Evolutionary conservation across 768 basidiomycete genomes (phyloP), one percentile per base, ranked within the genome.

Genomic region (Hydnomerulius pinastri): DNA sequence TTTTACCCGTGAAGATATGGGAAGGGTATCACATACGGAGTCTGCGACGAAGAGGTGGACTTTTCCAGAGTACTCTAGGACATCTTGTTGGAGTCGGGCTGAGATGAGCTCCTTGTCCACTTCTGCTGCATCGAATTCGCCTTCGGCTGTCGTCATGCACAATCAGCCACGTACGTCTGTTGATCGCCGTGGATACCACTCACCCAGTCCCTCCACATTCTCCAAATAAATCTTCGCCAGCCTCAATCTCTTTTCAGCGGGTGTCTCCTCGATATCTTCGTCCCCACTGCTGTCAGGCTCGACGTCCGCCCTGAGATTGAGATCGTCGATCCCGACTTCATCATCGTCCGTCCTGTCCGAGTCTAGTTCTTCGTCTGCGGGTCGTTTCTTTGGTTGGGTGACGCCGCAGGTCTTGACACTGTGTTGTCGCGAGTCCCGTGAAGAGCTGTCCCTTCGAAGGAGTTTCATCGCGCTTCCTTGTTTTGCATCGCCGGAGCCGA

Each of bases 151-250:
- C n/a, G n/a, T n/a, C n/a, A n/a, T n/a, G n/a, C n/a, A n/a, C n/a
- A n/a, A n/a, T n/a, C n/a, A n/a, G n/a, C n/a, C n/a, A n/a, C n/a
- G n/a, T n/a, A n/a, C n/a, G n/a, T n/a, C n/a, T n/a, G n/a, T n/a
- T n/a, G n/a, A n/a, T n/a, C n/a, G n/a, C n/a, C n/a, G n/a, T n/a
- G n/a, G n/a, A n/a, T n/a, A n/a, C n/a, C n/a, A n/a, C n/a, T n/a
- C 58, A 81, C 85, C 73, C 24, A 93, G 65, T 36, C 79, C 80
- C 56, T 85, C 80, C 68, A 96, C 82, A 51, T 80, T 84, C 48
- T 90, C 83, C 20, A 98, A 75, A 68, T 96, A 96, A 50, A 94
- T 69, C 68, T 92, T 86, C 4, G 93, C 92, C 42, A 98, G 71
- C 50, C 94, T 74, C 23, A 98, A 73, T 52, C 94, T 73, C 73